Base-by-base conservation (phyloP, 208 protist species). In the Wallacemonas sp. region DNA sequence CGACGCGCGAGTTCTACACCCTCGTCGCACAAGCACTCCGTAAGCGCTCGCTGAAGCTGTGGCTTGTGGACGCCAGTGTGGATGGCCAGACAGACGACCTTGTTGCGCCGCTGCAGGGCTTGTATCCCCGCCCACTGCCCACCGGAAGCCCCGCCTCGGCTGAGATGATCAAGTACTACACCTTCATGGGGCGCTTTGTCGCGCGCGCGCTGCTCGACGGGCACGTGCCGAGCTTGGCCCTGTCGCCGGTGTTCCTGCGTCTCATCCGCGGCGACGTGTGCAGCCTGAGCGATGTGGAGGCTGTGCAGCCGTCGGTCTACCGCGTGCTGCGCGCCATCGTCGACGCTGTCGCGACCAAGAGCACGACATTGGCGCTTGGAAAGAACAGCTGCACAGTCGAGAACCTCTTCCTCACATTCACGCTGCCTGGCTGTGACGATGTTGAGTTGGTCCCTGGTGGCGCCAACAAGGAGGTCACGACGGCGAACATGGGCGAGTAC, bases 1-100 rank as follows among this genome's bases (percentile, higher is more conserved):
- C 94, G 16, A 96, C 94, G 30, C 81, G 80, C 14, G 88, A 98
- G 76, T 97, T 96, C 65, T 98, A 93, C 80, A 83, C 85, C 17
- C 81, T 96, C 29, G 84, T 96, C 0, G 83, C 85, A 8, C 61
- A 85, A 49, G 67, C 69, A 17, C 71, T 97, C 58, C 83, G 80
- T 14, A 70, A 91, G 65, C 79, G 72, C 26, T 69, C 68, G 55
- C 58, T 90, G 46, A 48, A 57, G 16, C 69, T 97, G 21, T 97
- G 88, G 88, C 74, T 78, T 17, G 39, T 46, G n/a, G 58, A 57
- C 12, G 30, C 47, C 54, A 70, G 26, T 30, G 12, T 14, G 4
- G 29, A 39, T 17, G 19, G 32, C n/a, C 2, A 5, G 8, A 6
- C 24, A 0, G 88, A 83, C 21, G 80, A 89, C 9, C 83, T 89